Percentiles rank a stretch among this genome's conserved stretches.
phyloP scores from a whole-genome alignment of 225 moss, liverwort and hornwort species.

The Pseudoscleropodium purum region DNA sequence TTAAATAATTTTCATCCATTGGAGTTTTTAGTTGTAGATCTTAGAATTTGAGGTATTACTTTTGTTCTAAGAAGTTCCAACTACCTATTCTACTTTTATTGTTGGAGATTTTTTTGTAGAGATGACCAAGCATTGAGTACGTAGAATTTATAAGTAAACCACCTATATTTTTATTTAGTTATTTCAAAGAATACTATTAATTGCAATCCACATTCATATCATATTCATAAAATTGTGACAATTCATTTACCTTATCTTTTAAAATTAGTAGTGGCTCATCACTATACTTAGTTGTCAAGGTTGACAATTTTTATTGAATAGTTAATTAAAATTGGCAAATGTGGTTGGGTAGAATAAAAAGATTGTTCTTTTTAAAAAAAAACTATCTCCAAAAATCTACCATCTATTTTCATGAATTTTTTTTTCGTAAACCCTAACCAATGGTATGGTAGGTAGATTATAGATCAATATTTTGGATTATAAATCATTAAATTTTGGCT shows the following conservation, averaged over 20 bases:
- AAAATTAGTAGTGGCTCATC: not conserved
- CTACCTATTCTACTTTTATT: not conserved
- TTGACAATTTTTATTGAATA: no score
- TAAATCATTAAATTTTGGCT: not conserved
- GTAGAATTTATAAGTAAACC: not conserved
- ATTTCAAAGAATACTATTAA: no score
- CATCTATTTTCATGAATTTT: not conserved
- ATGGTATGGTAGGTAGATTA: not conserved
- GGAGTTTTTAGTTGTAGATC: not conserved
- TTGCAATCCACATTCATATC: no score
- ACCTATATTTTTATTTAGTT: no score
- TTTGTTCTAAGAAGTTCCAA: not conserved
- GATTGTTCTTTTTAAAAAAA: not conserved
- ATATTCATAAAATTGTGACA: no score
- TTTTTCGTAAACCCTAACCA: not conserved
- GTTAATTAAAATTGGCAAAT: not conserved
- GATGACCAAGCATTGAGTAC: not conserved
- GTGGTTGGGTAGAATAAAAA: accelerated
- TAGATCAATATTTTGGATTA: not conserved
- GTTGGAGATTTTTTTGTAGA: not conserved
- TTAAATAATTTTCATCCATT: not conserved
- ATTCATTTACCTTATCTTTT: not conserved
- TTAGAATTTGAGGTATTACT: not conserved
- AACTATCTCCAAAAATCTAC: not conserved
- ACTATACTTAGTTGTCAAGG: accelerated